Evolutionary conservation across 2,329 filamentous ascomycete species (phyloP).

Genomic region (Scolecobasidium constrictum): DNA sequence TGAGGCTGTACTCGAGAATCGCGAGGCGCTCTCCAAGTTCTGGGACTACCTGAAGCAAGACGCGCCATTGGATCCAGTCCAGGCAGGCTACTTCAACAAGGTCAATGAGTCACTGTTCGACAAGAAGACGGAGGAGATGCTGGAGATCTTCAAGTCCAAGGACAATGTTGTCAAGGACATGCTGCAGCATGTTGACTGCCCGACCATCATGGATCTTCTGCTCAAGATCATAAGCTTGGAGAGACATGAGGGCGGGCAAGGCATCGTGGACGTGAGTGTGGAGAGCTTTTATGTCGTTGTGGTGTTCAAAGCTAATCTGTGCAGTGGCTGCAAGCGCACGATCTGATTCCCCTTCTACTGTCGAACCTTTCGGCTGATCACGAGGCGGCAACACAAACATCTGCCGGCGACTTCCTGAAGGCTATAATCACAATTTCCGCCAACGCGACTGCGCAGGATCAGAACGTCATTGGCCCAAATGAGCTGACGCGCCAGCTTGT

Average conservation of each 20-base stretch:
- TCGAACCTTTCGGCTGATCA: slow-evolving; percentile 79
- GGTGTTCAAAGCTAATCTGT: slow-evolving; percentile 8
- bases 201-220: slow-evolving; percentile 95
- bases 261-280: slow-evolving; percentile 76
- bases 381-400: slow-evolving; percentile 85
- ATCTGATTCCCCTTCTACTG: slow-evolving; percentile 77
- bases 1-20: slow-evolving; percentile 82
- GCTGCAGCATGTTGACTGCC: slow-evolving; percentile 88
- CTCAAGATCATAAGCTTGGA: slow-evolving; percentile 96
- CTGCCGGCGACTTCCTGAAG: slow-evolving; percentile 94
- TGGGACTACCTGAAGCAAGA: slow-evolving; percentile 81
- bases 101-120: slow-evolving; percentile 97
- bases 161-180: slow-evolving; percentile 75
- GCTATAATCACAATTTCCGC: slow-evolving; percentile 98
- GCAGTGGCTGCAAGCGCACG: slow-evolving; percentile 83
- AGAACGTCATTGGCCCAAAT: slow-evolving; percentile 97
- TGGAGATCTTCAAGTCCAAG: slow-evolving; percentile 75
- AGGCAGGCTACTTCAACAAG: slow-evolving; percentile 97
- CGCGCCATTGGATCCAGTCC: slow-evolving; percentile 80
- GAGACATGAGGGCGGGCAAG: slow-evolving; percentile 80
- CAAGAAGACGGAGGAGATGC: slow-evolving; percentile 96
- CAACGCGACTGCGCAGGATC: slow-evolving; percentile 94
- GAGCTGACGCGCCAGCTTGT: slow-evolving; percentile 92
- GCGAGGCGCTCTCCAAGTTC: slow-evolving; percentile 66
- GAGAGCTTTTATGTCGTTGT: neutral